Conservation (phyloP, 164 flowering plant species). For the Tinospora cordifolia region DNA sequence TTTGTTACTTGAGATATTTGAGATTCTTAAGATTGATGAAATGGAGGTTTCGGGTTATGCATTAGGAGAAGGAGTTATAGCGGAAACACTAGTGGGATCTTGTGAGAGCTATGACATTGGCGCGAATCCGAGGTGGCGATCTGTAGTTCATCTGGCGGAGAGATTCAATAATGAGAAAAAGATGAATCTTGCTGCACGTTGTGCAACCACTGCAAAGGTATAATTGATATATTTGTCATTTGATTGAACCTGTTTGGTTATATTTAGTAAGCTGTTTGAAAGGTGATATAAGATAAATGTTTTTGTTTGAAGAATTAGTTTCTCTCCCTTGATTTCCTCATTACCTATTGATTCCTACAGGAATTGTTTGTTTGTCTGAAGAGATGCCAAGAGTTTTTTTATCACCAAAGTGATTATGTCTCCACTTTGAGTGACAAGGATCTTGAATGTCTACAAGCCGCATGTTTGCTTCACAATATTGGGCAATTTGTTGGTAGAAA, state of each 20-base stretch:
- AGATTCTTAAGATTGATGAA: slow-evolving; percentile 45
- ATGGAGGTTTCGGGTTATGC: slow-evolving; percentile 71
- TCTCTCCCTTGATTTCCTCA: slow-evolving; percentile 6
- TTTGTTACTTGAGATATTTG: slow-evolving; percentile 62
- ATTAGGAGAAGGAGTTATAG: slow-evolving; percentile 62
- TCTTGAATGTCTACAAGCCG: slow-evolving; percentile 76
- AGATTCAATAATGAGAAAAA: slow-evolving; percentile 45
- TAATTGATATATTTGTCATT: neutral
- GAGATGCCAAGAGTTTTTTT: slow-evolving; percentile 23
- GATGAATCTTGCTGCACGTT: slow-evolving; percentile 36
- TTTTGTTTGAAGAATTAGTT: neutral
- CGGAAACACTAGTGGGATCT: slow-evolving; percentile 39
- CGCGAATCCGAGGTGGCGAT: slow-evolving; percentile 55
- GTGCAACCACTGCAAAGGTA: slow-evolving; percentile 52
- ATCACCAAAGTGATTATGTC: slow-evolving; percentile 12
- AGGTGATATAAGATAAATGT: neutral
- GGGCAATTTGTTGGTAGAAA: slow-evolving; percentile 49
- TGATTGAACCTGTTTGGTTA: neutral
- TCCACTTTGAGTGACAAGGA: slow-evolving; percentile 40
- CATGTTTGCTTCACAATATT: slow-evolving; percentile 65
- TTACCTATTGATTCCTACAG: slow-evolving; percentile 23
- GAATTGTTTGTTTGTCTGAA: slow-evolving; percentile 47
- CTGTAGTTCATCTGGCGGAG: slow-evolving; percentile 41
- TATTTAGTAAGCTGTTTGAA: neutral
- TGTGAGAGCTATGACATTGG: slow-evolving; percentile 34